Conservation (phyloP, 2,329 filamentous ascomycete species). For the Aspergillus sp. region DNA sequence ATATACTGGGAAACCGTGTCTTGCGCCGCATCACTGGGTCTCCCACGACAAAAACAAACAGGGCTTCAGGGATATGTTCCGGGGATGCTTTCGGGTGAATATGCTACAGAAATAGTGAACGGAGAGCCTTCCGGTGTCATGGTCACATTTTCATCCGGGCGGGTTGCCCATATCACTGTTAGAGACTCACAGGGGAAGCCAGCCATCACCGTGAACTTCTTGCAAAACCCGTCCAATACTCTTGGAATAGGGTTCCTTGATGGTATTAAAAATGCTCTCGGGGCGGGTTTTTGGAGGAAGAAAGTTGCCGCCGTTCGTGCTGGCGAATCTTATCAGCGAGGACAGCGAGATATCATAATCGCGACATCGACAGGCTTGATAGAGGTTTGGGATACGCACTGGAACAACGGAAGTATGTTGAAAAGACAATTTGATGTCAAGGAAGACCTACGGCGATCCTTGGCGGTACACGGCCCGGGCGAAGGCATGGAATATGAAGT, state of each 20-base stretch:
- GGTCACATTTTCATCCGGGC: constrained; percentile 78
- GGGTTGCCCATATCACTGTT: constrained; percentile 81
- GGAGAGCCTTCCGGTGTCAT: constrained; percentile 87
- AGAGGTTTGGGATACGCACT: constrained; percentile 84
- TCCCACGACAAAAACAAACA: constrained; percentile 77
- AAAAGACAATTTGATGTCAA: constrained; percentile 70
- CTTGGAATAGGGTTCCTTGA: constrained; percentile 68
- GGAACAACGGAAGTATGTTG: constrained; percentile 77
- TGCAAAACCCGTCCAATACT: constrained; percentile 61
- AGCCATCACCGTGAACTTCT: constrained; percentile 72
- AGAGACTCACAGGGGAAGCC: constrained; percentile 86
- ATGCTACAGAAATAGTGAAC: constrained; percentile 72
- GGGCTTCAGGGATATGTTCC: constrained; percentile 74
- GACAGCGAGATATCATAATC: constrained; percentile 81
- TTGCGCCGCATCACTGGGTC: constrained; percentile 77
- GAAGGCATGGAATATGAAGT: constrained; percentile 60
- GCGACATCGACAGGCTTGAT: constrained; percentile 75
- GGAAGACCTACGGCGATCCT: constrained; percentile 60
- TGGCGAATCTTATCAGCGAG: constrained; percentile 68
- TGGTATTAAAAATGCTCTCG: constrained; percentile 74
- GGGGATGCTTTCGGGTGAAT: constrained; percentile 76
- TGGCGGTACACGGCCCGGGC: constrained; percentile 57
- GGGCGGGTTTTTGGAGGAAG: constrained; percentile 67
- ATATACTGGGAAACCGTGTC: constrained; percentile 96
- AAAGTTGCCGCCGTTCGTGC: constrained; percentile 79